phyloP scores from a whole-genome alignment of 208 protist species.

The Acanthamoeba sp. region DNA sequence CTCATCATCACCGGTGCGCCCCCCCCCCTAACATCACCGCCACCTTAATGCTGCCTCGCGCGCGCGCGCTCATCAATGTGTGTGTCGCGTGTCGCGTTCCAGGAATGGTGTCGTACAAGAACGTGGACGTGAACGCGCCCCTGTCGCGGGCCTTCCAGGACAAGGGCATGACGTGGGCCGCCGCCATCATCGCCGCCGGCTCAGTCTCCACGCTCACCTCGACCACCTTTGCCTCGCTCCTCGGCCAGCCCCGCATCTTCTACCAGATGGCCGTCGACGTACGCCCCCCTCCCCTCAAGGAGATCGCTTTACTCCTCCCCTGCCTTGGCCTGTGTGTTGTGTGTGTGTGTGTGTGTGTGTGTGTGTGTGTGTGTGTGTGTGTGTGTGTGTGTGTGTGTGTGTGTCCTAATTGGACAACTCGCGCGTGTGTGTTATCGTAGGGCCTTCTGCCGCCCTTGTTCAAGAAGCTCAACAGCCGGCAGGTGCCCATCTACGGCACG shows the following conservation, averaged over 20 bases:
- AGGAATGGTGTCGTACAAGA: constrained; percentile 75
- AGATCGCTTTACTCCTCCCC: no score
- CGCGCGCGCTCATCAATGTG: neutral
- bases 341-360: no score
- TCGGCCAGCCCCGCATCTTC: constrained; percentile 84
- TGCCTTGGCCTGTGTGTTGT: no score
- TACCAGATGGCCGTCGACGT: constrained; percentile 82
- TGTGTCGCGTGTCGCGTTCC: no score
- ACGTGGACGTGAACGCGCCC: constrained; percentile 66
- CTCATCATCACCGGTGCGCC: constrained; percentile 74
- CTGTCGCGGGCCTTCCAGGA: constrained; percentile 74
- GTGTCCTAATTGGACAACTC: no score
- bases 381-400: neutral
- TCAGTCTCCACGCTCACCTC: constrained; percentile 78
- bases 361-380: no score
- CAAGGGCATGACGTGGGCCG: constrained; percentile 76
- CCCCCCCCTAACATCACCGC: no score
- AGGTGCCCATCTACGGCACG: constrained; percentile 78
- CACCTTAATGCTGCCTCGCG: neutral
- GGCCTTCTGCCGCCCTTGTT: constrained; percentile 77
- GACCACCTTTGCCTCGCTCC: constrained; percentile 77
- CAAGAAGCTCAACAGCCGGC: constrained; percentile 54
- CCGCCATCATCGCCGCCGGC: constrained; percentile 11
- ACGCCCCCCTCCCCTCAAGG: no score
- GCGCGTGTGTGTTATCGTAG: neutral